Percentiles rank a stretch among this genome's conserved stretches.
phyloP scores from a whole-genome alignment of 2,329 filamentous ascomycete genomes.

The Ophioceras dolichostomum region DNA sequence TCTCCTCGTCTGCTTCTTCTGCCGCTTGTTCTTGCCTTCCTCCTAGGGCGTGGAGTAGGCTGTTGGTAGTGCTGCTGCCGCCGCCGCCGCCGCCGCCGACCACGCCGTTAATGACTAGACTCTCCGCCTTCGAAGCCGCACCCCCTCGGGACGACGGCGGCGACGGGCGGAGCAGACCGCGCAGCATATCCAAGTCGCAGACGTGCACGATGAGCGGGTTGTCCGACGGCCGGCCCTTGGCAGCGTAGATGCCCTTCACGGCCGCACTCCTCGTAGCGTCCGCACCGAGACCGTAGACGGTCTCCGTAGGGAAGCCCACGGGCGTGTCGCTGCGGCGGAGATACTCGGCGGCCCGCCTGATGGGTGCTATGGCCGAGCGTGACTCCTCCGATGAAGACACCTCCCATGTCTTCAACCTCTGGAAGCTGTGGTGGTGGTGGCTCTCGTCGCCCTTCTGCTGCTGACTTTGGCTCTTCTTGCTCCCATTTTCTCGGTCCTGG shows the following conservation, averaged over 20 bases:
- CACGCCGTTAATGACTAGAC: background rate
- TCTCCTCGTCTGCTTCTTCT: conserved; percentile 2
- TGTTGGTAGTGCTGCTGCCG: background rate
- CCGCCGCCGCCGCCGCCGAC: background rate
- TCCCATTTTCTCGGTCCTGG: no score
- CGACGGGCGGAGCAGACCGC: conserved; percentile 38
- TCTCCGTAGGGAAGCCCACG: conserved; percentile 94
- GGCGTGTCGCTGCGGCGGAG: conserved; percentile 57
- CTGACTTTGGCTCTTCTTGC: background rate
- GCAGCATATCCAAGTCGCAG: conserved; percentile 66
- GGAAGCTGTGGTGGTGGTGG: background rate
- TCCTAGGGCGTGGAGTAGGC: background rate
- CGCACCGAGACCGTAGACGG: conserved; percentile 92
- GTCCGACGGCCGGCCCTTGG: conserved; percentile 82
- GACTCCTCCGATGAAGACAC: conserved; percentile 12
- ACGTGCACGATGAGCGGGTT: conserved; percentile 95
- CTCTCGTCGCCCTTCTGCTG: no score
- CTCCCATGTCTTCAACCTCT: conserved; percentile 25
- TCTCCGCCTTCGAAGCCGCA: conserved; percentile 1
- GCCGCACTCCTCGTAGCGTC: conserved; percentile 79
- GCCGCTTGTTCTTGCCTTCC: no score
- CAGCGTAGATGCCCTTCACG: conserved; percentile 83
- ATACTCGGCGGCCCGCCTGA: conserved; percentile 54
- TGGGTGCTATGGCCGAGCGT: conserved; percentile 20
- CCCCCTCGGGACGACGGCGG: no score